Percentiles rank a stretch among this genome's conserved stretches.
phyloP scores from a whole-genome alignment of 495 filamentous ascomycete species.

The Symbiotaphrina buchneri region DNA sequence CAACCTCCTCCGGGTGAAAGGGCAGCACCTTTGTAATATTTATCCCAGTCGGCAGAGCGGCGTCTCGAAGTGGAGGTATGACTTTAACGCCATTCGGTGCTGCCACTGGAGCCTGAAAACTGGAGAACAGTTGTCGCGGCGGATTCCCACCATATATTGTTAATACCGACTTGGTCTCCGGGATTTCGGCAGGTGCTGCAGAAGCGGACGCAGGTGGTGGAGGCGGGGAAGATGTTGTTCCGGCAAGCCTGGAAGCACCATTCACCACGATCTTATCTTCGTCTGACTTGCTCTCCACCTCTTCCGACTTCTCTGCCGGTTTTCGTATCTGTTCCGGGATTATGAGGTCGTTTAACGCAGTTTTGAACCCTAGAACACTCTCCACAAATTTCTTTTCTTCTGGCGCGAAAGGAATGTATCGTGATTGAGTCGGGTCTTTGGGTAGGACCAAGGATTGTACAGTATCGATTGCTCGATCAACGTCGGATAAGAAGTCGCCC shows the following conservation, averaged over 20 bases:
- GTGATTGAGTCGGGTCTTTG: conserved; percentile 1
- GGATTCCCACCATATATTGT: conserved; percentile 11
- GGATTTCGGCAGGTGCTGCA: conserved; percentile 68
- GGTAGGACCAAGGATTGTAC: background rate
- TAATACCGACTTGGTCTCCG: conserved; percentile 21
- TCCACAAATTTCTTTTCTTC: conserved; percentile 15
- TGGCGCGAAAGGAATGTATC: conserved; percentile 17
- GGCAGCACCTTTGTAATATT: conserved; percentile 45
- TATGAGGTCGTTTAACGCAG: conserved; percentile 23
- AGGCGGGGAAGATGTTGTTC: too few relatives aligned
- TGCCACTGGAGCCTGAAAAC: conserved; percentile 20
- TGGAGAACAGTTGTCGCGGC: conserved; percentile 14
- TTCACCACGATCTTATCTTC: conserved; percentile 3
- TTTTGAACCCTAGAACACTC: conserved; percentile 22
- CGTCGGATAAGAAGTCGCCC: conserved; percentile 3
- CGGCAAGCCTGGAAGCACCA: conserved; percentile 43
- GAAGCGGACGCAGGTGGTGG: conserved; percentile 43
- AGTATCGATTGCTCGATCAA: conserved; percentile 1
- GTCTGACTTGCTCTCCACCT: conserved; percentile 1
- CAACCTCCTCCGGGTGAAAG: conserved; percentile 16
- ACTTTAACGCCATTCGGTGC: conserved; percentile 12
- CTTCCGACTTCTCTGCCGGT: background rate
- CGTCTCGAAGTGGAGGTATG: conserved; percentile 29
- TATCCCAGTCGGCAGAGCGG: conserved; percentile 49
- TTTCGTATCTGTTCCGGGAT: conserved; percentile 15